Base-by-base conservation (phyloP, 2,329 filamentous ascomycete species). In the Alternaria rosae region DNA sequence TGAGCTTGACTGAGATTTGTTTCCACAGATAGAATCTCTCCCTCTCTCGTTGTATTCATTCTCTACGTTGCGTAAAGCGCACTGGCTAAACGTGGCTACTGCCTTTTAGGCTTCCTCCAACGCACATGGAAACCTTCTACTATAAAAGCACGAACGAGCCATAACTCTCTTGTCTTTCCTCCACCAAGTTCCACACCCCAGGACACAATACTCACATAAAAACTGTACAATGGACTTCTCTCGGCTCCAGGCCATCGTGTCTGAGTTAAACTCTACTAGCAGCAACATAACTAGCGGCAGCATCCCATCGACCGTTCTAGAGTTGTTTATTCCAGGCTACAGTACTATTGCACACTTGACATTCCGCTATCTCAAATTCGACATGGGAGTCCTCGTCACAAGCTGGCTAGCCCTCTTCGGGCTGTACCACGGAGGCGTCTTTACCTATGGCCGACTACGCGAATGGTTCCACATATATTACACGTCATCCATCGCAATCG, bases 351-450 rank as follows among this genome's bases (percentile, higher is more conserved):
- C 82, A 1, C 77, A 80, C 28, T 80, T 82, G 59, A 72, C 83
- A 25, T 72, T 77, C 8, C 74, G 80, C 5, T 63, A 76, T 3
- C 75, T 83, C n/a, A 82, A 82, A 12, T 77, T 86, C 57, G 84
- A 86, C 63, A 79, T 85, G 61, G 83, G 82, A n/a, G 59, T 85
- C 30, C 68, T 83, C 41, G 83, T 85, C 20, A 82, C 82, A 1
- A 68, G 80, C 13, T 76, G 77, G 32, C 71, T 83, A 4, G 69
- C 84, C 44, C 41, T 81, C 23, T 78, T 83, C 47, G 82, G 79
- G 5, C 32, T 80, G 4, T 68, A 70, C 17, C 81, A 81, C 42
- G 78, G 76, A 9, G 64, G 74, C 11, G 70, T 75, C 17, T 82
- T 78, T 59, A 44, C 81, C 11, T 80, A 76, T 63, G 56, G 61